phyloP scores from a whole-genome alignment of 495 filamentous ascomycete species.

The Bacidia rubella region DNA sequence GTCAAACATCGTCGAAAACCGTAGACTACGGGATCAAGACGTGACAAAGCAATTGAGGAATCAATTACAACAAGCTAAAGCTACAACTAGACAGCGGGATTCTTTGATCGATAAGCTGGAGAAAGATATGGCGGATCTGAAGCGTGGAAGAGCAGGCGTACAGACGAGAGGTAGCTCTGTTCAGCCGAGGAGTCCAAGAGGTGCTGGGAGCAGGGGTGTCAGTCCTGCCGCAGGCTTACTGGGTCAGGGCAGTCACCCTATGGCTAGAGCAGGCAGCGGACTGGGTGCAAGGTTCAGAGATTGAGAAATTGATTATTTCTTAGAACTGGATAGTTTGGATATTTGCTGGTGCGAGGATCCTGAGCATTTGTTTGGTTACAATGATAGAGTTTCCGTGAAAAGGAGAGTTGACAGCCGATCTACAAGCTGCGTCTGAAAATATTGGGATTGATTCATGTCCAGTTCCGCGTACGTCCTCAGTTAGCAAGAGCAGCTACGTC shows the following conservation, averaged over 20 bases:
- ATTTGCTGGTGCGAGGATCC: background rate
- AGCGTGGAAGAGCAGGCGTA: constrained; percentile 26
- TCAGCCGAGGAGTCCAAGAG: constrained; percentile 15
- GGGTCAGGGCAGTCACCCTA: constrained; percentile 1
- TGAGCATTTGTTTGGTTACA: too few relatives aligned
- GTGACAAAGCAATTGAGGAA: constrained; percentile 19
- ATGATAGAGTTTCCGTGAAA: too few relatives aligned
- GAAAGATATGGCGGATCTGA: constrained; percentile 43
- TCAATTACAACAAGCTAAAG: constrained; percentile 38
- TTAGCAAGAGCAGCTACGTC: too few relatives aligned
- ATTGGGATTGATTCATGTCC: too few relatives aligned
- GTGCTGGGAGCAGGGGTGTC: constrained; percentile 12
- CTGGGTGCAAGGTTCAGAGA: background rate
- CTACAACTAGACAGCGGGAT: constrained; percentile 26
- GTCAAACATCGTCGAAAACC: constrained; percentile 24
- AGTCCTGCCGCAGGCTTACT: constrained; percentile 15
- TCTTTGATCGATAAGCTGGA: constrained; percentile 45
- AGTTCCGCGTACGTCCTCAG: too few relatives aligned
- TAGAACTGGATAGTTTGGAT: background rate
- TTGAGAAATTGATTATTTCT: background rate
- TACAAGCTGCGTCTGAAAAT: too few relatives aligned
- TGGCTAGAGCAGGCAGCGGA: constrained; percentile 6
- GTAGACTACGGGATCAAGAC: constrained; percentile 23
- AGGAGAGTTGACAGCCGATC: too few relatives aligned
- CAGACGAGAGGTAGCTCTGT: constrained; percentile 16